Evolutionary conservation across 768 basidiomycete genomes (phyloP).

Genomic region (Sarcomyxa edulis): DNA sequence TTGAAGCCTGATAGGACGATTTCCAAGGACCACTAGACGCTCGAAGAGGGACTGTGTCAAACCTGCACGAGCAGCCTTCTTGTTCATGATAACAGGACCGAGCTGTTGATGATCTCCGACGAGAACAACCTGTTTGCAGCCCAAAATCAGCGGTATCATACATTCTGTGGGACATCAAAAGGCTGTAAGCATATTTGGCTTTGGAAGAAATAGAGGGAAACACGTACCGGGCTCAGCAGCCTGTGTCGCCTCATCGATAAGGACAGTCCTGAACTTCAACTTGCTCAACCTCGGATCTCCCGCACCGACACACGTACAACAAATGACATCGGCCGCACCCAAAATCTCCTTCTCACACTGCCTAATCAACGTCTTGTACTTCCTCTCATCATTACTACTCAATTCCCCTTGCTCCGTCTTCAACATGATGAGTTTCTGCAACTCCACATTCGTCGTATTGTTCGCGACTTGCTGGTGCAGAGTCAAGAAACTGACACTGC

Average conservation of each 20-base stretch:
- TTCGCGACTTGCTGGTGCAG: slow-evolving; percentile 97
- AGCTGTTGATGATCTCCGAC: slow-evolving; percentile 98
- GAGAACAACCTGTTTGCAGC: slow-evolving; percentile 97
- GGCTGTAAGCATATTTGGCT: slow-evolving; percentile 6
- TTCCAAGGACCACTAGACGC: slow-evolving; percentile 90
- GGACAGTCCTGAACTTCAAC: slow-evolving; percentile 95
- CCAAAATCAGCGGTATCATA: slow-evolving; percentile 98
- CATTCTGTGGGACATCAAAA: slow-evolving; percentile 58
- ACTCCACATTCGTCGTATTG: slow-evolving; percentile 90
- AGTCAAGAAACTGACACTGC: slow-evolving; percentile 90
- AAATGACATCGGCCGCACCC: slow-evolving; percentile 93
- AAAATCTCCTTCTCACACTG: slow-evolving; percentile 98
- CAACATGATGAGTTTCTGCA: slow-evolving; percentile 96
- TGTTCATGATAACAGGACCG: slow-evolving; percentile 99
- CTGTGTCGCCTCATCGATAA: slow-evolving; percentile 98
- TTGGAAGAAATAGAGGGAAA: slow-evolving; percentile 6
- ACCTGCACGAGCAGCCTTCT: slow-evolving; percentile 98
- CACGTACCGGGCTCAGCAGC: slow-evolving; percentile 88
- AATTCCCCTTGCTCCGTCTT: slow-evolving; percentile 98
- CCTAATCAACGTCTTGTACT: slow-evolving; percentile 93
- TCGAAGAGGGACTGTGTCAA: slow-evolving; percentile 98
- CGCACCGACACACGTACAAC: slow-evolving; percentile 96
- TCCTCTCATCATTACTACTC: slow-evolving; percentile 94
- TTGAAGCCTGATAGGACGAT: slow-evolving; percentile 95
- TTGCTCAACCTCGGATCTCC: slow-evolving; percentile 96